Evolutionary conservation across 371 early-diverging fungal species (phyloP), one percentile per base, ranked within the genome.

Genomic region (Edhazardia aedis): DNA sequence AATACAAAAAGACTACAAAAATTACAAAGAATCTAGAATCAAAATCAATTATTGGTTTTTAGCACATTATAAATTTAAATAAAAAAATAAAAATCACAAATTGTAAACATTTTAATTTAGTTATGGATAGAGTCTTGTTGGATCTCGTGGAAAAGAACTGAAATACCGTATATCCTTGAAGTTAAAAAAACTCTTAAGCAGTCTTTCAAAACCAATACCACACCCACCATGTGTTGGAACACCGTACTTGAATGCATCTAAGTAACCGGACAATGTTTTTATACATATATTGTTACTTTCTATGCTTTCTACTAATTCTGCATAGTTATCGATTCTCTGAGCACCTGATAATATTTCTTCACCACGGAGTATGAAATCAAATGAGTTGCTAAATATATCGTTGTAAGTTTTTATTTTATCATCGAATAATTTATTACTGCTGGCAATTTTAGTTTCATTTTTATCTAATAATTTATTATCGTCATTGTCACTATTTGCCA

Each of bases 291-390:
- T 85, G 53, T 83, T 82, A 29, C 67, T 79, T 50, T 78, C 76
- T 51, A 84, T 83, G 49, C 89, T 81, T 70, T 85, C 78, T 23
- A 73, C 71, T 57, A 96, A 77, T 51, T 82, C 76, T 9, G 74
- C 80, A 26, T 88, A 74, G 64, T 89, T 84, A 68, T 90, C 91
- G 56, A 95, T 79, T 79, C 99, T 88, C 76, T 94, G 94, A 23
- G 96, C 96, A 50, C 99, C 99, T 30, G 94, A 92, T 61, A 91
- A 75, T 66, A 96, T 89, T 74, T 96, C 99, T 71, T 96, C 92
- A 52, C 95, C 95, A 54, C 94, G 80, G 74, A 95, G 80, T 76
- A 99, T 96, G 75, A 99, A 90, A 78, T 99, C 99, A 73, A 91
- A 95, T 21, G 93, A 91, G 80, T 91, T 89, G 61, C 90, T 85